Percentiles rank a stretch among this genome's conserved stretches.
These are phyloP conservation scores for Austroboletus novae-zelandiae DNA, from an alignment of 1,284 basidiomycete genomes.

Conservation along the genomic window DNA sequence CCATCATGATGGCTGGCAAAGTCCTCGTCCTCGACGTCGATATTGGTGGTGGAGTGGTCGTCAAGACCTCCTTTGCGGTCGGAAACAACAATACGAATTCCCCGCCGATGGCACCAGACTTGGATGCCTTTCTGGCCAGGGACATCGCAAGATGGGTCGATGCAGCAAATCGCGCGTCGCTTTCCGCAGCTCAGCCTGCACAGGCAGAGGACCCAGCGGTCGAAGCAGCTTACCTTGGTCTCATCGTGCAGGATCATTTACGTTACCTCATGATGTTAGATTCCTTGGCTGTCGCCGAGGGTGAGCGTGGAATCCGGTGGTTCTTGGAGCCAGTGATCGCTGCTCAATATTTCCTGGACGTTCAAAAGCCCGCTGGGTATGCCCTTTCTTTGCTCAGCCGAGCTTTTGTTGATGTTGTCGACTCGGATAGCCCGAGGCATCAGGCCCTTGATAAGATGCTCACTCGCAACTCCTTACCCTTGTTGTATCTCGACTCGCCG, in stretches of 20 bases:
- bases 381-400: neutral
- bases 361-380: conserved; percentile 17
- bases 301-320: conserved; percentile 68
- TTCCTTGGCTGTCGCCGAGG: conserved; percentile 60
- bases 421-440: conserved; percentile 14
- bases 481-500: conserved; percentile 65
- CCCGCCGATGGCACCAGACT: conserved; percentile 37
- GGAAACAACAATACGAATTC: conserved; percentile 45
- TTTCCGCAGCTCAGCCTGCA: conserved; percentile 18
- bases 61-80: conserved; percentile 75
- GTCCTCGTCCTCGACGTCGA: conserved; percentile 75
- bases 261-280: conserved; percentile 71
- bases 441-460: conserved; percentile 31
- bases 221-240: conserved; percentile 42
- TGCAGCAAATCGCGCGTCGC: conserved; percentile 59
- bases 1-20: conserved; percentile 68
- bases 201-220: conserved; percentile 42
- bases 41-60: conserved; percentile 46
- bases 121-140: conserved; percentile 60
- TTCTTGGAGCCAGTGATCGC: conserved; percentile 58
- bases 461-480: conserved; percentile 49
- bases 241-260: conserved; percentile 52
- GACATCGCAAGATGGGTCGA: conserved; percentile 53
- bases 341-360: conserved; percentile 21
- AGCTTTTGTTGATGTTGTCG: conserved; percentile 3